Evolutionary conservation across 306 rosid species (phyloP).

Genomic region (Carpinus viminea): DNA sequence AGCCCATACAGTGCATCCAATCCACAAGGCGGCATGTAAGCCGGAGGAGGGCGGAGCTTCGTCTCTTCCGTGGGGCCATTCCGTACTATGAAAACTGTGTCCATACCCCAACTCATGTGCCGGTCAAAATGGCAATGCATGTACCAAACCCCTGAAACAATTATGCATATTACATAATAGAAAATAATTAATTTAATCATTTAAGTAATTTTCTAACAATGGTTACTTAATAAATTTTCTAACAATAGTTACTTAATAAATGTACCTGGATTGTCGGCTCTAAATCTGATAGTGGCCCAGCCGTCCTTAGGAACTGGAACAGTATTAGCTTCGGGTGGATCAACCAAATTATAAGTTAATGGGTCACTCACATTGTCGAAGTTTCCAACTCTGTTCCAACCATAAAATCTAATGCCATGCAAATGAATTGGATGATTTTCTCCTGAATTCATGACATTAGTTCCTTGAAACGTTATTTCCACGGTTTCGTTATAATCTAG

Average conservation of each 20-base stretch:
- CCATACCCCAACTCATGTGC: constrained; percentile 16
- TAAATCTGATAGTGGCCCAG: constrained; percentile 38
- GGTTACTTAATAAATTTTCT: too few species aligned
- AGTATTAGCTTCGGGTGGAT: constrained; percentile 39
- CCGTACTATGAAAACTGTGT: constrained; percentile 1
- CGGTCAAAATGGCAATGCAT: constrained; percentile 16
- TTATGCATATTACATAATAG: not conserved
- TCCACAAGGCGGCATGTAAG: constrained; percentile 8
- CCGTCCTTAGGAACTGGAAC: constrained; percentile 36
- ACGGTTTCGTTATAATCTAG: constrained; percentile 38
- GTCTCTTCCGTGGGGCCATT: not conserved
- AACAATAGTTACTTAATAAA: not conserved
- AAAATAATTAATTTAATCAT: too few species aligned
- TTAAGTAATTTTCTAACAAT: too few species aligned
- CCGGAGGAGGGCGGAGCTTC: constrained; percentile 1
- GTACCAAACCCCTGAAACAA: constrained; percentile 9
- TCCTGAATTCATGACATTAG: constrained; percentile 32
- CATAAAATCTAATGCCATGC: constrained; percentile 38
- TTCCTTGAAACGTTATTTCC: constrained; percentile 50
- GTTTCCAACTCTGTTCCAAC: constrained; percentile 40
- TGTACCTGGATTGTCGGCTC: constrained; percentile 20
- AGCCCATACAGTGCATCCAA: not conserved
- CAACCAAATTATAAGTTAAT: constrained; percentile 34
- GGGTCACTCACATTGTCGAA: constrained; percentile 22
- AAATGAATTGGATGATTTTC: constrained; percentile 37